These are phyloP conservation scores for Acrocalymma vagum DNA, from an alignment of 2,329 filamentous ascomycete species.

Conservation along the genomic window DNA sequence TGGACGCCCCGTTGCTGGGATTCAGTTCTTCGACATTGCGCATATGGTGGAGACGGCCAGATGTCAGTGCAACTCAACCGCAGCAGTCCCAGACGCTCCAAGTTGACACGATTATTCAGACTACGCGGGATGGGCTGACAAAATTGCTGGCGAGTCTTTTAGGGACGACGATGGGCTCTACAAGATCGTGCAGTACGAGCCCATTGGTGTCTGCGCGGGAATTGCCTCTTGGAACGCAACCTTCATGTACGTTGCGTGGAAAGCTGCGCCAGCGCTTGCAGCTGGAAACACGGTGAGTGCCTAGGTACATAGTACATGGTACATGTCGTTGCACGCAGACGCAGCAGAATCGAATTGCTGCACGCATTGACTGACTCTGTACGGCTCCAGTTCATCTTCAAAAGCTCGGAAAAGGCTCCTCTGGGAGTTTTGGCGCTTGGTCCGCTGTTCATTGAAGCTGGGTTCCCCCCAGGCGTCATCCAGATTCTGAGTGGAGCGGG, in stretches of 20 bases:
- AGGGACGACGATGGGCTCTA: slow-evolving; percentile 73
- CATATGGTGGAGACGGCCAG: slow-evolving; percentile 71
- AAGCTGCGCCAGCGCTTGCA: slow-evolving; percentile 61
- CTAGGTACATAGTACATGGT: no score
- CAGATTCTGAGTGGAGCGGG: slow-evolving; percentile 47
- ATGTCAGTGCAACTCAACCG: slow-evolving; percentile 57
- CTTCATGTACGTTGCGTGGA: slow-evolving; percentile 74
- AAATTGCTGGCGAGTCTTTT: slow-evolving; percentile 76
- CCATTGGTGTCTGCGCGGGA: slow-evolving; percentile 75
- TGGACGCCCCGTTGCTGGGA: slow-evolving; percentile 71
- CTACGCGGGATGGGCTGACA: slow-evolving; percentile 65
- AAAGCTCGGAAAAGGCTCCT: slow-evolving; percentile 63
- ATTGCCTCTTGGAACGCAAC: slow-evolving; percentile 84
- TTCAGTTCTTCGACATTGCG: slow-evolving; percentile 66
- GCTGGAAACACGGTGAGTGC: slow-evolving; percentile 28
- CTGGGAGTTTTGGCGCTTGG: slow-evolving; percentile 33
- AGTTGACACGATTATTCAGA: slow-evolving; percentile 1
- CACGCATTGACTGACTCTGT: no score
- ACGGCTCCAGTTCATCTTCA: slow-evolving; percentile 55
- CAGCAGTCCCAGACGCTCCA: not conserved
- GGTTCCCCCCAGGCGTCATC: slow-evolving; percentile 56
- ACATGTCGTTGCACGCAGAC: no score
- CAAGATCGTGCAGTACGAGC: slow-evolving; percentile 66
- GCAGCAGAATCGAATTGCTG: no score
- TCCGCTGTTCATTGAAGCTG: slow-evolving; percentile 38